phyloP scores from a whole-genome alignment of 2,329 filamentous ascomycete genomes.

The Fusarium algeriense region DNA sequence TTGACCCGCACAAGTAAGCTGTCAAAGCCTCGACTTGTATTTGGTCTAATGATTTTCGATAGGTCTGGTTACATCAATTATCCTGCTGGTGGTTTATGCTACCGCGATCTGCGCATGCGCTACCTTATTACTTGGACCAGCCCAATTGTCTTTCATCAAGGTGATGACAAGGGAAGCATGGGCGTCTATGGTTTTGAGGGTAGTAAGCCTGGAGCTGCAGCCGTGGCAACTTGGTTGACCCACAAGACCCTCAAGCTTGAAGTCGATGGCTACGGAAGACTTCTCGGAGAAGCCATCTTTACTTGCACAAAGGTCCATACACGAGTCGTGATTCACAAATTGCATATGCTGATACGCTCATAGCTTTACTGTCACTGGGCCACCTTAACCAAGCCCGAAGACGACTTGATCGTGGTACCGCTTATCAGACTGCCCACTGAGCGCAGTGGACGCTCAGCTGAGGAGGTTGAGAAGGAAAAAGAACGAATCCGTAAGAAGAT shows the following conservation, averaged over 20 bases:
- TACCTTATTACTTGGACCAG: slow-evolving; percentile 5
- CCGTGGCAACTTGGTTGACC: neutral
- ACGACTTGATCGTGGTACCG: neutral
- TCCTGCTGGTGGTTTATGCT: neutral
- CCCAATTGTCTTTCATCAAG: neutral
- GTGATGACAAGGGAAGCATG: neutral
- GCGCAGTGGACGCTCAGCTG: neutral
- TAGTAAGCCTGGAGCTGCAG: slow-evolving; percentile 4
- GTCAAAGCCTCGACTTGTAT: rapidly evolving
- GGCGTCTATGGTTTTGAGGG: neutral
- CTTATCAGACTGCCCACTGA: neutral
- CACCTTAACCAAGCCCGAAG: neutral
- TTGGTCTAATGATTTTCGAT: rapidly evolving
- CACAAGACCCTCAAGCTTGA: neutral
- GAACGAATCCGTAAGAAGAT: neutral
- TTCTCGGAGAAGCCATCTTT: neutral
- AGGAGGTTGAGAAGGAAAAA: slow-evolving; percentile 1
- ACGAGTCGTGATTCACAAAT: too few relatives aligned
- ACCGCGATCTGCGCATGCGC: neutral
- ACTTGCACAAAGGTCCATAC: neutral
- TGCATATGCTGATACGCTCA: neutral
- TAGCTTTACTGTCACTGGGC: slow-evolving; percentile 6
- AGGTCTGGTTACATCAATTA: slow-evolving; percentile 5
- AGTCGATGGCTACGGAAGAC: neutral
- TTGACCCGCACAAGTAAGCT: neutral